A percentile compares a stretch with the other conserved stretches of the same genome.
Conservation (phyloP, 2,329 filamentous ascomycete genomes). For the Fusarium euwallaceae region DNA sequence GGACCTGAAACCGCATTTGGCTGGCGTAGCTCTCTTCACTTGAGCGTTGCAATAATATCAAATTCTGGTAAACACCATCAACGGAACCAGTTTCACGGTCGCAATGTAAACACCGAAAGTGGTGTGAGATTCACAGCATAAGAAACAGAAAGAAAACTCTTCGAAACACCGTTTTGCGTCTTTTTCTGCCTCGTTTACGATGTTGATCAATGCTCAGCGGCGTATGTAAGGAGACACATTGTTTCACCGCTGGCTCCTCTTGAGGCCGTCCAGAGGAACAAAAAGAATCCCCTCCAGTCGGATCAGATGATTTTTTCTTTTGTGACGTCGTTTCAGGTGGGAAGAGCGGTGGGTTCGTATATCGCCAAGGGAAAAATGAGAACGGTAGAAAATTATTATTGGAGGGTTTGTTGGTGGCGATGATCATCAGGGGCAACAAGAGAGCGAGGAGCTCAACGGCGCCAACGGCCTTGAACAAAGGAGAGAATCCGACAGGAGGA, state of each 20-base stretch:
- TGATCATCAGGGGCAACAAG: conserved; percentile 9
- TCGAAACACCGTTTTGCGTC: conserved; percentile 28
- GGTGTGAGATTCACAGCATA: conserved; percentile 5
- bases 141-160: conserved; percentile 2
- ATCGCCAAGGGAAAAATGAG: conserved; percentile 5
- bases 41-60: not conserved
- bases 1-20: not conserved
- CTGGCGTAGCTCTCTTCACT: not conserved
- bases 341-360: not conserved
- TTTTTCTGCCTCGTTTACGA: conserved; percentile 5
- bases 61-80: not conserved
- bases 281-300: conserved; percentile 39
- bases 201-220: not conserved
- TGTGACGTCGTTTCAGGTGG: conserved; percentile 35
- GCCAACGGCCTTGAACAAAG: conserved; percentile 20
- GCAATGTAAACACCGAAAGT: not conserved
- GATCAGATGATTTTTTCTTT: conserved; percentile 14
- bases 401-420: not conserved
- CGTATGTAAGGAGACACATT: not conserved
- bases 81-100: not conserved
- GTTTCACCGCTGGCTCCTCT: conserved; percentile 29
- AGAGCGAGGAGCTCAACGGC: not conserved
- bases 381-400: not conserved
- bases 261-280: conserved; percentile 18
- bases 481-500: not conserved